These are phyloP conservation scores for Lagenaria siceraria DNA, from an alignment of 306 rosid genomes.

Conservation along the genomic window DNA sequence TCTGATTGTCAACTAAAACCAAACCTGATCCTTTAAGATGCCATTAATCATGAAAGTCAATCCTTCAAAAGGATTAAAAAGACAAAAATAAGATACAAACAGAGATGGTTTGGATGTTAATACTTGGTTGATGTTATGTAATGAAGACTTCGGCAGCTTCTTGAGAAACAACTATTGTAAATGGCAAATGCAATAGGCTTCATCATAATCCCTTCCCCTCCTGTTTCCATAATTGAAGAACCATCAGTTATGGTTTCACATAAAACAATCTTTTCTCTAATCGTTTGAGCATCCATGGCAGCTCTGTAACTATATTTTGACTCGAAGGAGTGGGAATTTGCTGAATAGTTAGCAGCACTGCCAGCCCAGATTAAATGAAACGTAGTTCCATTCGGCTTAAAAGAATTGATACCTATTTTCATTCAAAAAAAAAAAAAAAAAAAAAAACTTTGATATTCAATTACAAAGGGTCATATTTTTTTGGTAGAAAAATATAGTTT, in stretches of 20 bases:
- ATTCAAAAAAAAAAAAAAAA: too few species aligned
- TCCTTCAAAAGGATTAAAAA: background rate
- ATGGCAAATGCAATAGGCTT: too few species aligned
- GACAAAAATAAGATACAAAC: background rate
- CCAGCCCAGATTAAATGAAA: too few species aligned
- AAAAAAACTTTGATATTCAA: too few species aligned
- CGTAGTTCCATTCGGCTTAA: too few species aligned
- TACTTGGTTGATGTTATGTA: slow-evolving; percentile 12
- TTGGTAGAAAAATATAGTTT: too few species aligned
- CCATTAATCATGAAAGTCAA: background rate
- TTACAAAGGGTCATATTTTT: too few species aligned
- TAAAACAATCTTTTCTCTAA: slow-evolving; percentile 13
- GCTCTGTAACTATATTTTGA: background rate
- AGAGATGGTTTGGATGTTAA: background rate
- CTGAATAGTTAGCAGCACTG: too few species aligned
- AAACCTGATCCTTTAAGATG: background rate
- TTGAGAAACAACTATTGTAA: too few species aligned
- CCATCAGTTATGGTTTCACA: background rate
- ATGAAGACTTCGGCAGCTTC: background rate
- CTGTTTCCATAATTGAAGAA: too few species aligned
- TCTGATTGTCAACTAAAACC: background rate
- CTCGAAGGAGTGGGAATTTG: background rate
- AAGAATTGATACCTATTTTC: background rate
- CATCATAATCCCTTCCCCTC: too few species aligned
- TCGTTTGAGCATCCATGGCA: background rate